A percentile compares a stretch with the other conserved stretches of the same genome.
Conservation (phyloP, 768 basidiomycete genomes). For the Leccinum boreale region DNA sequence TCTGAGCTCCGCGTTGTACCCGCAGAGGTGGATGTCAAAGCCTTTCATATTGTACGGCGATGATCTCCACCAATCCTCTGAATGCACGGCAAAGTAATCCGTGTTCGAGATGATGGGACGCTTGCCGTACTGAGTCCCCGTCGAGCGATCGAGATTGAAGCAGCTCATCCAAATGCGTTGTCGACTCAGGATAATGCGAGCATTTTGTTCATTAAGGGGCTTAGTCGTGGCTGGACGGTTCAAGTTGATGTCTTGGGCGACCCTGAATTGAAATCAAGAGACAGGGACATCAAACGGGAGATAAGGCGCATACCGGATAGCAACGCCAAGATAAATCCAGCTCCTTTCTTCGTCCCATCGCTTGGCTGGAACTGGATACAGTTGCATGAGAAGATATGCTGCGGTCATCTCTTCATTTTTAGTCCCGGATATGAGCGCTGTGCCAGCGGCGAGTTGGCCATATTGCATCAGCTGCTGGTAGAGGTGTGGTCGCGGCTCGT, state of each 20-base stretch:
- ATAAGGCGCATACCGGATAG: slow-evolving; percentile 60
- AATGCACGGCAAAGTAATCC: slow-evolving; percentile 74
- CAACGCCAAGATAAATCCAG: slow-evolving; percentile 87
- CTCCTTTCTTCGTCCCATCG: slow-evolving; percentile 89
- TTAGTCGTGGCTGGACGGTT: slow-evolving; percentile 73
- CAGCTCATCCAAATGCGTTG: slow-evolving; percentile 89
- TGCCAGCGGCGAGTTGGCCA: slow-evolving; percentile 74
- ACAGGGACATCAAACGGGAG: background rate
- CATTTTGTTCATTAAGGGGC: slow-evolving; percentile 75
- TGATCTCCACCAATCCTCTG: slow-evolving; percentile 65
- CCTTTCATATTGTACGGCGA: slow-evolving; percentile 65
- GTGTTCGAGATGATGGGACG: slow-evolving; percentile 72
- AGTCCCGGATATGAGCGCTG: slow-evolving; percentile 67
- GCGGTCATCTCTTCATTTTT: slow-evolving; percentile 84
- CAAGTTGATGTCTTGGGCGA: slow-evolving; percentile 87
- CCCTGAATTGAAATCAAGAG: slow-evolving; percentile 41
- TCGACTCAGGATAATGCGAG: slow-evolving; percentile 85
- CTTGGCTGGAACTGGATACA: slow-evolving; percentile 72
- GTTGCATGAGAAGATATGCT: slow-evolving; percentile 75
- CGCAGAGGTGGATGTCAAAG: slow-evolving; percentile 79
- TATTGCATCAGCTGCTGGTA: slow-evolving; percentile 71
- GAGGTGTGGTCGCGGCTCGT: slow-evolving; percentile 63
- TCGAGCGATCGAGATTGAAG: slow-evolving; percentile 87
- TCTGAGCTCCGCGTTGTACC: slow-evolving; percentile 73
- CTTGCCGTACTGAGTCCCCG: slow-evolving; percentile 86